These are phyloP conservation scores for Cubamyces sp. DNA, from an alignment of 768 basidiomycete genomes.

Conservation along the genomic window DNA sequence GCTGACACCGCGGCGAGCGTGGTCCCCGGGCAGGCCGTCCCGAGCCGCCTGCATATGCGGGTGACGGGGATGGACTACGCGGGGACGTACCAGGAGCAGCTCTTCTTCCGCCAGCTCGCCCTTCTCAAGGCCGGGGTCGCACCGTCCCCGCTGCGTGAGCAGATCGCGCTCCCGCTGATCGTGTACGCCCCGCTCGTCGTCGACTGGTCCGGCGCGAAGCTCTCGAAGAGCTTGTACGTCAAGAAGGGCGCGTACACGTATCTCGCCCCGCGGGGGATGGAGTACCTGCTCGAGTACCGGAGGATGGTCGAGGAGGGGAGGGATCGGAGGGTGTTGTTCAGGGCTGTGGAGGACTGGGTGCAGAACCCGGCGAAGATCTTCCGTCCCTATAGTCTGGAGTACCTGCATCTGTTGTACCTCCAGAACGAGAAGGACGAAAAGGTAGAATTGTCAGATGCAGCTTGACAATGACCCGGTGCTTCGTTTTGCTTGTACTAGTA, in stretches of 20 bases:
- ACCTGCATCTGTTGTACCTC: background rate
- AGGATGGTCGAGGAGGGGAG: constrained; percentile 33
- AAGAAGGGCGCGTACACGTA: constrained; percentile 25
- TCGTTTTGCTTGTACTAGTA: too few relatives aligned
- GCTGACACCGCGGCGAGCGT: constrained; percentile 4
- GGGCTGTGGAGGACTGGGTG: constrained; percentile 35
- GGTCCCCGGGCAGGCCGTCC: background rate
- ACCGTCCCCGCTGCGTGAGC: background rate
- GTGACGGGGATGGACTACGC: constrained; percentile 17
- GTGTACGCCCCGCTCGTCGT: constrained; percentile 13
- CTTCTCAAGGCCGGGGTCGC: background rate
- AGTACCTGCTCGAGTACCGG: constrained; percentile 33
- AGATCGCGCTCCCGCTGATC: background rate
- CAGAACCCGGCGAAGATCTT: constrained; percentile 29
- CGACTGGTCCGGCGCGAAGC: constrained; percentile 21
- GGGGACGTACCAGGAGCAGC: constrained; percentile 13
- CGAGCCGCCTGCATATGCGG: constrained; percentile 14
- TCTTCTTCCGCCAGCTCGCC: constrained; percentile 3
- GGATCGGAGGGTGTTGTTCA: constrained; percentile 30
- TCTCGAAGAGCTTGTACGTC: constrained; percentile 21
- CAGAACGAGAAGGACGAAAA: too few relatives aligned
- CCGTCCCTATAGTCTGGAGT: background rate
- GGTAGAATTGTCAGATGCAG: too few relatives aligned
- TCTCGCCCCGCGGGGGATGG: constrained; percentile 29
- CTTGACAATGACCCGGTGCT: too few relatives aligned